A percentile compares a stretch with the other conserved stretches of the same genome.
phyloP scores from a whole-genome alignment of 1,284 basidiomycete genomes.

The Fistulina hepatica region DNA sequence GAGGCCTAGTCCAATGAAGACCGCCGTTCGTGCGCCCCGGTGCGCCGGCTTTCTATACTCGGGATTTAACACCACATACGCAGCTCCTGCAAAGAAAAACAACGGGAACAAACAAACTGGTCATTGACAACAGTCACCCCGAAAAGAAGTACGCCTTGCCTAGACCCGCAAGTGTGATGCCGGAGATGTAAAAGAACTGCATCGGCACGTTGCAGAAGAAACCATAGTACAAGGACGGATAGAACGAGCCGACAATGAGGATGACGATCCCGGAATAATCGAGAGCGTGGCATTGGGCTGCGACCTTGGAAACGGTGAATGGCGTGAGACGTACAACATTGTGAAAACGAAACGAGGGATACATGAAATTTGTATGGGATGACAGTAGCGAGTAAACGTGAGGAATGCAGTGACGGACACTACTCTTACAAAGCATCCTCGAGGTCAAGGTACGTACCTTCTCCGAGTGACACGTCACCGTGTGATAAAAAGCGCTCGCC shows the following conservation, averaged over 20 bases:
- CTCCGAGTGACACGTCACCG: constrained; percentile 63
- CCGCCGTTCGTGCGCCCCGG: constrained; percentile 65
- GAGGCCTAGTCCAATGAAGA: constrained; percentile 76
- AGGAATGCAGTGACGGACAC: no score
- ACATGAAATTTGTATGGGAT: no score
- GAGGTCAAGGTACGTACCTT: constrained; percentile 32
- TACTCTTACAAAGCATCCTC: no score
- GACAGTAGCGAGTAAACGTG: no score
- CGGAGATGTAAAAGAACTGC: constrained; percentile 41
- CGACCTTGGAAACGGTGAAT: constrained; percentile 26
- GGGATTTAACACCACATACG: constrained; percentile 72
- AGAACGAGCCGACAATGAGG: constrained; percentile 51
- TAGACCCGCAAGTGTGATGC: constrained; percentile 46
- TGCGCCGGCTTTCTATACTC: constrained; percentile 69
- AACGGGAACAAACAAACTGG: constrained; percentile 9
- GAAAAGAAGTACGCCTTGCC: constrained; percentile 39
- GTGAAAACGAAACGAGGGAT: no score
- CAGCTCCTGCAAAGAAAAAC: constrained; percentile 36
- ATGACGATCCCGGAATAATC: constrained; percentile 66
- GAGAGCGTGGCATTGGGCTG: constrained; percentile 44
- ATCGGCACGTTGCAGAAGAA: constrained; percentile 54
- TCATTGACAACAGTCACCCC: constrained; percentile 12
- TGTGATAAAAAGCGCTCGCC: constrained; percentile 72
- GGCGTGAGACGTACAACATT: constrained; percentile 3
- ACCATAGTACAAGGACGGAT: constrained; percentile 63